Evolutionary conservation across 2,329 filamentous ascomycete genomes (phyloP).

Genomic region (Botrytis squamosa): DNA sequence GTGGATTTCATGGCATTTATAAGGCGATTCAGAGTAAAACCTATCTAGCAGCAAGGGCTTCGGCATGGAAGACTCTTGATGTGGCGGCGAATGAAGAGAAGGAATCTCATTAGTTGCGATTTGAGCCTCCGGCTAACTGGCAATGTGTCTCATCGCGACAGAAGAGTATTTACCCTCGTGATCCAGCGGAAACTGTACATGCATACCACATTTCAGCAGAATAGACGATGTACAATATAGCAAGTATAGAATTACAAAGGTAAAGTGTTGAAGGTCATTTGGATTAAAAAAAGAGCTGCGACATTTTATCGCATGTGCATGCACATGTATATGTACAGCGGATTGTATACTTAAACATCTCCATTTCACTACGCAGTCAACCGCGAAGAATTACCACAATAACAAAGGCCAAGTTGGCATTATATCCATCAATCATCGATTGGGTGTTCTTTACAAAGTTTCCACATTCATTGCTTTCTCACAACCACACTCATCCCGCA

Average conservation of each 20-base stretch:
- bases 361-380: neutral
- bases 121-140: too few species aligned
- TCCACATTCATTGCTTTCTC: neutral
- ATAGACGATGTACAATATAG: neutral
- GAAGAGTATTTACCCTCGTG: neutral
- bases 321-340: too few species aligned
- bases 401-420: neutral
- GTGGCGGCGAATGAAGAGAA: neutral
- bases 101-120: neutral
- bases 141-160: neutral
- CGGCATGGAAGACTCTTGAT: constrained; percentile 31
- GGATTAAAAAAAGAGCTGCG: neutral
- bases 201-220: neutral
- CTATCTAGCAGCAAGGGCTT: constrained; percentile 35
- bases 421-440: too few species aligned
- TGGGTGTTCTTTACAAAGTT: neutral
- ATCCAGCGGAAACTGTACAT: neutral
- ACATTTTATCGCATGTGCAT: neutral
- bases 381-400: rapidly evolving
- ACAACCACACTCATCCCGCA: neutral
- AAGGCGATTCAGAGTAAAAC: constrained; percentile 55
- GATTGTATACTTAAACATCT: neutral
- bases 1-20: constrained; percentile 58
- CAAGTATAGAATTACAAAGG: neutral
- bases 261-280: neutral